Conservation (phyloP, 2,329 filamentous ascomycete species). For the Neurospora crassa region DNA sequence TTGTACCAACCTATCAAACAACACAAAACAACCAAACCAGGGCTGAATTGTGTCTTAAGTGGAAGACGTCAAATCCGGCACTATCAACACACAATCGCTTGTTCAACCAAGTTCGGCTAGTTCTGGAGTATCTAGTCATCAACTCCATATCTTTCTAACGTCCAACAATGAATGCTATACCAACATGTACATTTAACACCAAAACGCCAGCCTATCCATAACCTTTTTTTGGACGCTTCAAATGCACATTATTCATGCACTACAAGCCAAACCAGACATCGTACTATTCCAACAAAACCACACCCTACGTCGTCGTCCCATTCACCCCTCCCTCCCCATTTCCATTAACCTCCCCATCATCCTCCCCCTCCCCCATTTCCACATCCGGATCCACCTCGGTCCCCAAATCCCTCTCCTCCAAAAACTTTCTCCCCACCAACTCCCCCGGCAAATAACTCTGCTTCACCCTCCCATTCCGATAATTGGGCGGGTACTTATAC, state of each 20-base stretch:
- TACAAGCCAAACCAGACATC: too few relatives aligned
- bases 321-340: neutral
- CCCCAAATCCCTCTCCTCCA: slow-evolving; percentile 74
- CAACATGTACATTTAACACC: neutral
- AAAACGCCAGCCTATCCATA: neutral
- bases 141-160: neutral
- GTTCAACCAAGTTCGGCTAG: too few relatives aligned
- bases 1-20: too few relatives aligned
- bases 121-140: too few relatives aligned
- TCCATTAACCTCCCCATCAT: neutral
- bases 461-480: slow-evolving; percentile 65
- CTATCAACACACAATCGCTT: too few relatives aligned
- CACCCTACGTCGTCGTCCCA: neutral
- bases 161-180: neutral
- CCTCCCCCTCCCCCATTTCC: slow-evolving; percentile 24
- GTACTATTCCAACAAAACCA: neutral
- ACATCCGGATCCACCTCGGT: slow-evolving; percentile 65
- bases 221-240: neutral
- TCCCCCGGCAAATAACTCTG: slow-evolving; percentile 87
- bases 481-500: slow-evolving; percentile 97
- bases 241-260: neutral
- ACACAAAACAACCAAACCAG: too few relatives aligned
- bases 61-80: neutral
- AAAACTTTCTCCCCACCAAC: slow-evolving; percentile 59
- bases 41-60: neutral